Percentiles rank a stretch among this genome's conserved stretches.
phyloP scores from a whole-genome alignment of 1,284 basidiomycete genomes.

The Irpex sp. region DNA sequence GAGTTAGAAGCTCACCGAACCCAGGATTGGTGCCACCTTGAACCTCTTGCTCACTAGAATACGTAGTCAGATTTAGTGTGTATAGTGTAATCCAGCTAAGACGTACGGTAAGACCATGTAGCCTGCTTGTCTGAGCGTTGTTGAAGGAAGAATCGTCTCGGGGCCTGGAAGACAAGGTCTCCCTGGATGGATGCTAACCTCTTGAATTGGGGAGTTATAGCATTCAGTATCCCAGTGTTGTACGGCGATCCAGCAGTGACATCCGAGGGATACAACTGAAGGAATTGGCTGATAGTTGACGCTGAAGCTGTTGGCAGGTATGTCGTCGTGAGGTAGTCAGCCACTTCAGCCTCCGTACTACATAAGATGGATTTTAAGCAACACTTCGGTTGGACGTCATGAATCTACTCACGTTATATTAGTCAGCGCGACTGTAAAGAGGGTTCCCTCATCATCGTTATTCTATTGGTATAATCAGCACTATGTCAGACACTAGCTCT shows the following conservation, averaged over 20 bases:
- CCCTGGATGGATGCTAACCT: constrained; percentile 60
- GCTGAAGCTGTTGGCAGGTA: constrained; percentile 29
- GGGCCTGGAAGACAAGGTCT: constrained; percentile 62
- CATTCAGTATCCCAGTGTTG: constrained; percentile 52
- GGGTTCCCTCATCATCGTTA: constrained; percentile 63
- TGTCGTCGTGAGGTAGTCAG: constrained; percentile 40
- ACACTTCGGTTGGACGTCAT: constrained; percentile 18
- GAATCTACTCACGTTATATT: constrained; percentile 39
- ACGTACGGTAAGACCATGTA: constrained; percentile 39
- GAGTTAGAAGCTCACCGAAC: constrained; percentile 23
- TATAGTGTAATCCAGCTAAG: neutral
- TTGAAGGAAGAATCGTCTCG: constrained; percentile 56
- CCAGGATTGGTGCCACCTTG: constrained; percentile 24
- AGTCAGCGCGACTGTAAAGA: constrained; percentile 48
- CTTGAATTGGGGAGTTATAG: constrained; percentile 59
- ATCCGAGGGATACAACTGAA: constrained; percentile 34
- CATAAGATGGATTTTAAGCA: constrained; percentile 49
- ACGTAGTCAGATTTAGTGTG: neutral
- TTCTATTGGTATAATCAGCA: constrained; percentile 26
- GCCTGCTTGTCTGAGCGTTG: constrained; percentile 29
- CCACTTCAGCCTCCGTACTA: constrained; percentile 45
- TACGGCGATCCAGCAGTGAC: constrained; percentile 59
- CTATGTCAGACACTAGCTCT: neutral
- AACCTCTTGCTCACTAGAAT: constrained; percentile 25
- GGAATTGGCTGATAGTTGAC: constrained; percentile 24